Base-by-base conservation (phyloP, 2,329 filamentous ascomycete genomes). In the Fusarium compactum region DNA sequence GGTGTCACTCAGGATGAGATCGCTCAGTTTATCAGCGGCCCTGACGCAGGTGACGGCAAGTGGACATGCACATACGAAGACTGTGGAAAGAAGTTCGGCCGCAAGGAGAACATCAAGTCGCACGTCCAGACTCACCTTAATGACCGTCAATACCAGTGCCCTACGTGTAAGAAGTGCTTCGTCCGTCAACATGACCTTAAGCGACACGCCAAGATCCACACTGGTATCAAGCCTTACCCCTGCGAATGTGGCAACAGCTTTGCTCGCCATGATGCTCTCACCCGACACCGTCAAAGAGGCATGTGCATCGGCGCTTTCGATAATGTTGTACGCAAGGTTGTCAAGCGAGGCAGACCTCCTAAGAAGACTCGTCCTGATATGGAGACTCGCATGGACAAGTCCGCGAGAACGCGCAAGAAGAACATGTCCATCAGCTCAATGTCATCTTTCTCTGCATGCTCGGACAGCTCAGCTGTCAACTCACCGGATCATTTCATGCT, bases 61-160 rank as follows among this genome's bases (percentile, higher is more conserved):
- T 96, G 92, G 91, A 84, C 90, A 9, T 96, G 92, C 78, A 81
- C 89, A n/a, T 95, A 83, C 61, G 86, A 93, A 11, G 90, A 90
- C 29, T 99, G 96, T 80, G 88, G 90, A 73, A 97, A 97, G 80
- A 89, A 90, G 56, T 98, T 99, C 78, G 95, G 95, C n/a, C 90
- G 96, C 74, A 97, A 98, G 80, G 96, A 99, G 80, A 98, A 99
- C 82, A 98, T 98, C 84, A 97, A 97, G 79, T 97, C 95, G 1
- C 96, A 99, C 79, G 93, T 99, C 16, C 96, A 99, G 82, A 99
- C 96, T 6, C 96, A 99, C 81, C 90, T 99, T 70, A 96, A 97
- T 76, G 96, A 99, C 80, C 89, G 96, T 50, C 96, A 98, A 79
- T 99, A 94, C 82, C 91, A 93, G 80, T 99, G 96, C 82, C 94